These are phyloP conservation scores for Plasmodium gonderi DNA, from an alignment of 169 alveolate genomes.

Conservation along the genomic window DNA sequence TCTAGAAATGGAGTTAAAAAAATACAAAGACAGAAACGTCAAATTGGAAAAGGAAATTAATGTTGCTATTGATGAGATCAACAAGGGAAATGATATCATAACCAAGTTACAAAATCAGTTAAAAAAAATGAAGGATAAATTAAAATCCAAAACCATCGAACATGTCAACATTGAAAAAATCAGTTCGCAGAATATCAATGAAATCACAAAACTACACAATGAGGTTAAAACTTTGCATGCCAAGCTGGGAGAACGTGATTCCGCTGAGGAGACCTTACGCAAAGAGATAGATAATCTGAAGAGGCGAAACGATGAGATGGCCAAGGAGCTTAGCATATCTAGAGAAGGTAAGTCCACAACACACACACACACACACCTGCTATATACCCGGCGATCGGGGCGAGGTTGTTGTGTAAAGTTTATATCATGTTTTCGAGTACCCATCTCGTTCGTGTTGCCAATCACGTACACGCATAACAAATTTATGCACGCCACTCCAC, in stretches of 20 bases:
- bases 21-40: conserved; percentile 52
- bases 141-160: conserved; percentile 40
- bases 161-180: conserved; percentile 23
- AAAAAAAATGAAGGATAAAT: conserved; percentile 58
- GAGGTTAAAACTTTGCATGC: not conserved
- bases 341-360: conserved; percentile 39
- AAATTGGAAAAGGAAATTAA: conserved; percentile 68
- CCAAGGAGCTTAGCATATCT: conserved; percentile 65
- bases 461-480: no score
- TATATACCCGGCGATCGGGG: no score
- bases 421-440: no score
- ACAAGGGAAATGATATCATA: conserved; percentile 73
- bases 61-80: conserved; percentile 68
- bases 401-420: no score
- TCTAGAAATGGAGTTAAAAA: conserved; percentile 46
- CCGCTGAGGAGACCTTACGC: conserved; percentile 13
- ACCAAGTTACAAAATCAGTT: conserved; percentile 67
- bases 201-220: conserved; percentile 10
- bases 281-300: conserved; percentile 19
- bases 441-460: no score
- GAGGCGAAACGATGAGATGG: conserved; percentile 36
- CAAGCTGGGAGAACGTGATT: not conserved
- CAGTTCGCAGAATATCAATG: conserved; percentile 19
- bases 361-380: not conserved
- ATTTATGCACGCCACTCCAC: no score